Evolutionary conservation across 192 early-diverging fungal species (phyloP).

Genomic region (Helicostylum pulchrum): DNA sequence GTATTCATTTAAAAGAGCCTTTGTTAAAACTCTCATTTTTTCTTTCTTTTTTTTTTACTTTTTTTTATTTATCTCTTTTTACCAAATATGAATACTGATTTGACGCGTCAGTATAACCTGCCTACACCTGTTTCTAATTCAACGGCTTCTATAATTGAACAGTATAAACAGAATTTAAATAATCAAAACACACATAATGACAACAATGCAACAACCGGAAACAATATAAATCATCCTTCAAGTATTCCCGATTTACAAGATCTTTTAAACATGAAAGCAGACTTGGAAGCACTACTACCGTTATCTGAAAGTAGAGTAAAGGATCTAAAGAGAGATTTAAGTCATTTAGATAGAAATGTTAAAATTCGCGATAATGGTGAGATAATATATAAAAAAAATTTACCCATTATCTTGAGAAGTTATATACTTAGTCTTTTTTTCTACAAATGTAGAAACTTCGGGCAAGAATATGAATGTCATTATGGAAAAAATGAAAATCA

Average conservation of each 20-base stretch:
- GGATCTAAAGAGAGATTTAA: slow-evolving; percentile 22
- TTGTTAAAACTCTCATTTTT: background rate
- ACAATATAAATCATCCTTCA: slow-evolving; percentile 1
- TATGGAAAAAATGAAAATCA: slow-evolving; percentile 14
- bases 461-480: slow-evolving; percentile 18
- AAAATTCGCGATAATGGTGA: slow-evolving; percentile 20
- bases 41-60: background rate
- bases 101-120: slow-evolving; percentile 17
- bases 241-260: slow-evolving; percentile 28
- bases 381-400: background rate
- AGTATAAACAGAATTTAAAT: background rate
- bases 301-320: slow-evolving; percentile 19
- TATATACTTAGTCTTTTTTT: background rate
- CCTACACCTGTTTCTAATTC: slow-evolving; percentile 7
- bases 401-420: background rate
- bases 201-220: background rate
- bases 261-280: slow-evolving; percentile 25
- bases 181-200: background rate
- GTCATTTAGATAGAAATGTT: slow-evolving; percentile 25
- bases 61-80: background rate
- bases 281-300: slow-evolving; percentile 30
- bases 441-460: slow-evolving; percentile 12
- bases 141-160: background rate
- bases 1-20: no score
- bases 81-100: slow-evolving; percentile 12